Conservation (phyloP, 2,329 filamentous ascomycete genomes). For the Exophiala spinifera region DNA sequence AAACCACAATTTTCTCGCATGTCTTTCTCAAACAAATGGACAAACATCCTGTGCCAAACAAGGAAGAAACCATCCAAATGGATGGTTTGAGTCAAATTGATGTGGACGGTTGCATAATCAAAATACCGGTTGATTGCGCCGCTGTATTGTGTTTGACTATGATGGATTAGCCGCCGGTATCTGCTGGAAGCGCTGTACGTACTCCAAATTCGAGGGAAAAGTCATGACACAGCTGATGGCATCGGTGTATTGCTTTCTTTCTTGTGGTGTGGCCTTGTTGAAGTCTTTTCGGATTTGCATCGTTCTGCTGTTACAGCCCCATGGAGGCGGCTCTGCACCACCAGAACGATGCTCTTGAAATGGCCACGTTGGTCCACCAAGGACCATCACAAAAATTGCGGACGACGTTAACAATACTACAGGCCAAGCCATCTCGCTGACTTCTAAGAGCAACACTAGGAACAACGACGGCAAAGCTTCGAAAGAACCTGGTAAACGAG, state of each 20-base stretch:
- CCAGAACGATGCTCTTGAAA: not conserved
- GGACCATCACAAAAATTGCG: not conserved
- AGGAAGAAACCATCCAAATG: slow-evolving; percentile 40
- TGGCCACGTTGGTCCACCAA: not conserved
- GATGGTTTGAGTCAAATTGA: slow-evolving; percentile 36
- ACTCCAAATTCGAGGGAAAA: slow-evolving; percentile 33
- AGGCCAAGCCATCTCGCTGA: not conserved
- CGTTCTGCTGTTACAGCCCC: slow-evolving; percentile 18
- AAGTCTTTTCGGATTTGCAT: slow-evolving; percentile 28
- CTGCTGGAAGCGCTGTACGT: not conserved
- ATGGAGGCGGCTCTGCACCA: not conserved
- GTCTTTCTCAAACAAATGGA: slow-evolving; percentile 44
- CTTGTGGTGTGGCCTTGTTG: slow-evolving; percentile 21
- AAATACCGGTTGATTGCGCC: slow-evolving; percentile 38
- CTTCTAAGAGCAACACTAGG: not conserved
- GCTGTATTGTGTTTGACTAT: slow-evolving; percentile 28
- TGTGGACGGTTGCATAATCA: slow-evolving; percentile 42
- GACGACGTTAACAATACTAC: not conserved
- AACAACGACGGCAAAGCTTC: not conserved
- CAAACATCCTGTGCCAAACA: slow-evolving; percentile 46
- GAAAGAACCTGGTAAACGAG: not conserved
- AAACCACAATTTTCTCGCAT: slow-evolving; percentile 46
- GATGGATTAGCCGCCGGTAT: not conserved
- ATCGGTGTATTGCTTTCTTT: slow-evolving; percentile 36
- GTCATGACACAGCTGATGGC: slow-evolving; percentile 40